Base-by-base conservation (phyloP, 208 protist genomes). In the Endotrypanum monterogeii region DNA sequence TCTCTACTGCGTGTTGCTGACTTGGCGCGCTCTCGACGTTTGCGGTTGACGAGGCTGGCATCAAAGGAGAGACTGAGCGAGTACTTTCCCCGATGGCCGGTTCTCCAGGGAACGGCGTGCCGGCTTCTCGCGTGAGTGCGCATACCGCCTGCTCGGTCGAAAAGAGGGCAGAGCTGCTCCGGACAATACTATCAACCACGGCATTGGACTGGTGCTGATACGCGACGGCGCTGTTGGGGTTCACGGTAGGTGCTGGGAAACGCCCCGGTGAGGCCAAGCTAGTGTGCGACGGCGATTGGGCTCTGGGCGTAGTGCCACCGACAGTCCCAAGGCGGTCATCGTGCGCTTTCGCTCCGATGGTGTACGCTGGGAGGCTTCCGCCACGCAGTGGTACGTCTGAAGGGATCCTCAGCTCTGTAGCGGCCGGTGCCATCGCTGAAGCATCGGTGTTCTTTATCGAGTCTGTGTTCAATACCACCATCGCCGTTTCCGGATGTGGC, bases 151-250 rank as follows among this genome's bases (percentile, higher is more conserved):
- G 50, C 30, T 79, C 75, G 7, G 61, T 39, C 1, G 61, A 37
- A 11, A 69, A 71, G 20, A 71, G 58, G 12, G 75, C 69, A 32
- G 61, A 67, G 25, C 61, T 80, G 39, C 61, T 74, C 1, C 76
- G 76, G 39, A 80, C 76, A 46, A 80, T 80, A 48, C 52, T 75
- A 32, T 80, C 39, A 41, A 50, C 48, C 3, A 80, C 76, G 25
- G 69, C 51, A 62, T 74, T 75, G 25, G 76, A 62, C 76, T 80
- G 76, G 20, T 74, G 61, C 46, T 67, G 62, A 46, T 35, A 28
- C 11, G 28, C 28, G 11, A 18, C 18, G 35, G 73, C 44, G 25
- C 52, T 57, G 52, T 61, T 69, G 2, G 75, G 67, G 25, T 48
- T 46, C 25, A 54, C 30, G 57, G 71, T 69, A 46, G 75, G 68